Conservation (phyloP, 179 eudicot species). For the Silene noctiflora region DNA sequence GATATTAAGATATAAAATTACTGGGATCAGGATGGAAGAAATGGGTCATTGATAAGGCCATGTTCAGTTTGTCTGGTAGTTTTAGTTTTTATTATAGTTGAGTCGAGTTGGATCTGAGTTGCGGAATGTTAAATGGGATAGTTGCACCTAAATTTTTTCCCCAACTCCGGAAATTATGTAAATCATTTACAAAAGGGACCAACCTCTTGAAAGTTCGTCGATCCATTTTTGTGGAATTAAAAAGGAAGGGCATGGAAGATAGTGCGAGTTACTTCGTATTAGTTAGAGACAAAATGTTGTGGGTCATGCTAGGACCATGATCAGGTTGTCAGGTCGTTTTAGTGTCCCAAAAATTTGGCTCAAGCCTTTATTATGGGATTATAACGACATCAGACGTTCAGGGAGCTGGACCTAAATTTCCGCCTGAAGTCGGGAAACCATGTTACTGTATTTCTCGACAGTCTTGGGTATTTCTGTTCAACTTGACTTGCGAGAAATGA, state of each 20-base stretch:
- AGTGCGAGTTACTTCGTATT: background rate
- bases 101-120: background rate
- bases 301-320: background rate
- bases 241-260: slow-evolving; percentile 12
- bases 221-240: slow-evolving; percentile 11
- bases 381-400: background rate
- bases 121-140: background rate
- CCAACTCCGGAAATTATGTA: background rate
- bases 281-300: slow-evolving; percentile 8
- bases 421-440: background rate
- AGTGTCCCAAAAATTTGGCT: background rate
- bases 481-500: background rate
- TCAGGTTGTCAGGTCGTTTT: background rate
- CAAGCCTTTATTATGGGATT: background rate
- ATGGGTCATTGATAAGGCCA: slow-evolving; percentile 1
- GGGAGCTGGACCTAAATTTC: background rate
- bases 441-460: background rate
- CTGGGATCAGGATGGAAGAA: background rate
- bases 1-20: slow-evolving; percentile 12
- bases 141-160: background rate
- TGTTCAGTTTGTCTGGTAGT: slow-evolving; percentile 5
- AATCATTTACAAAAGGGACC: background rate
- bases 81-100: background rate
- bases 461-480: background rate
- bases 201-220: slow-evolving; percentile 15